phyloP scores from a whole-genome alignment of 768 basidiomycete genomes.

The Macrolepiota dolichaula region DNA sequence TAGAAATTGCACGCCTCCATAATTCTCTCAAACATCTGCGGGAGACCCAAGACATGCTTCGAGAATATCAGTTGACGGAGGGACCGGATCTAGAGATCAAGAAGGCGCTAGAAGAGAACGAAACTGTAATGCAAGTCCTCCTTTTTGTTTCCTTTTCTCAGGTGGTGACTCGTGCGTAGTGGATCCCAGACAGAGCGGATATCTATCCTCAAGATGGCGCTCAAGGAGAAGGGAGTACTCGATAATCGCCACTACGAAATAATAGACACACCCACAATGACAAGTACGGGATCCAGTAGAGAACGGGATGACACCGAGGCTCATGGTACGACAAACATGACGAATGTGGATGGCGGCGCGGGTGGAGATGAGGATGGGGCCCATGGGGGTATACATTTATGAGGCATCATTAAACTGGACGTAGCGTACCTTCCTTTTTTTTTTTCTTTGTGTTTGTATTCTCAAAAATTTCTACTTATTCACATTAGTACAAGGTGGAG shows the following conservation, averaged over 20 bases:
- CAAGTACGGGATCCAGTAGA: background rate
- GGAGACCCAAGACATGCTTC: conserved; percentile 58
- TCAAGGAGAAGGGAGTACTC: conserved; percentile 57
- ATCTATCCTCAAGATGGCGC: conserved; percentile 60
- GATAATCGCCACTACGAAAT: conserved; percentile 47
- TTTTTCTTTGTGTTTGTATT: background rate
- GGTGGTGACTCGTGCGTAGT: conserved; percentile 31
- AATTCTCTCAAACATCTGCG: conserved; percentile 65
- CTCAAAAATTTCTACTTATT: too few species aligned
- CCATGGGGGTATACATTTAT: conserved; percentile 8
- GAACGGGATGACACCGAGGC: background rate
- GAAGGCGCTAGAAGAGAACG: conserved; percentile 68
- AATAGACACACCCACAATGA: background rate
- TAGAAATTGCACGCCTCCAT: conserved; percentile 75
- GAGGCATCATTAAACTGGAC: background rate
- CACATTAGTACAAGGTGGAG: background rate
- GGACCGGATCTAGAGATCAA: conserved; percentile 46
- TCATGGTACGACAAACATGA: background rate
- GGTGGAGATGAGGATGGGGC: background rate
- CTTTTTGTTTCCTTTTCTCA: background rate
- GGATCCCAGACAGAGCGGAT: conserved; percentile 79
- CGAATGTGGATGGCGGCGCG: background rate
- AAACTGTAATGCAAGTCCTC: conserved; percentile 58
- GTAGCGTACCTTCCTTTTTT: background rate
- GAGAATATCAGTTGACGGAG: conserved; percentile 37